Percentiles rank a stretch among this genome's conserved stretches.
Evolutionary conservation across 257 asterid genomes (phyloP).

Genomic region (Leonotis leonurus): DNA sequence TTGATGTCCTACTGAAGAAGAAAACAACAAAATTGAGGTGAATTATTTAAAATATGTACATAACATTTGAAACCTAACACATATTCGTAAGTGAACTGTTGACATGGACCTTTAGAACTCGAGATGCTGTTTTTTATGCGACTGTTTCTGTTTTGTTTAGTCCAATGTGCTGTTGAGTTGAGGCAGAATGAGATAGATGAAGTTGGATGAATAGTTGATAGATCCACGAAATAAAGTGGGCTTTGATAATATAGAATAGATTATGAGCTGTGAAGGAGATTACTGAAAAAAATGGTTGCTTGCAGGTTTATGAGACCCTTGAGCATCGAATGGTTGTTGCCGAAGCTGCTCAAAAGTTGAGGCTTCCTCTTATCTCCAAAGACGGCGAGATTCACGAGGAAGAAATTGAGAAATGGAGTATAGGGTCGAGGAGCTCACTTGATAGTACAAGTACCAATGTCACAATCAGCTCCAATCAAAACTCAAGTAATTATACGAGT

Average conservation of each 20-base stretch:
- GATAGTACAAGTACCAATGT: constrained; percentile 75
- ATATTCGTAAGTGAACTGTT: neutral
- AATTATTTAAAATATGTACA: neutral
- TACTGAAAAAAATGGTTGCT: constrained; percentile 4
- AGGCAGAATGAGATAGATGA: neutral
- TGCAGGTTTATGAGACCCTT: constrained; percentile 67
- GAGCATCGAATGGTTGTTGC: constrained; percentile 69
- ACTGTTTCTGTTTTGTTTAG: neutral
- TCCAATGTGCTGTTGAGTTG: neutral
- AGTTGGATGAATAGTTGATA: neutral
- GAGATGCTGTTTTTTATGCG: constrained; percentile 10
- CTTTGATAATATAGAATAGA: constrained; percentile 9
- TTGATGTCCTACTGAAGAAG: neutral
- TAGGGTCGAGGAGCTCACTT: constrained; percentile 73
- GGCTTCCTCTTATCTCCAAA: constrained; percentile 93
- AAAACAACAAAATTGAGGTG: neutral
- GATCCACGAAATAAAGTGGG: constrained; percentile 13
- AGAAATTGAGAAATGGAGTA: constrained; percentile 86
- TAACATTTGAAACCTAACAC: neutral
- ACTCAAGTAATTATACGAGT: constrained; percentile 66
- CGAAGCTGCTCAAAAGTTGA: constrained; percentile 91
- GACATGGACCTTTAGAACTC: neutral
- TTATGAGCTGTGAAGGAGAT: neutral
- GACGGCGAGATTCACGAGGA: constrained; percentile 93
- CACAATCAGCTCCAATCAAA: constrained; percentile 66